phyloP scores from a whole-genome alignment of 23 red algal genomes.

The Gracilaria domingensis region DNA sequence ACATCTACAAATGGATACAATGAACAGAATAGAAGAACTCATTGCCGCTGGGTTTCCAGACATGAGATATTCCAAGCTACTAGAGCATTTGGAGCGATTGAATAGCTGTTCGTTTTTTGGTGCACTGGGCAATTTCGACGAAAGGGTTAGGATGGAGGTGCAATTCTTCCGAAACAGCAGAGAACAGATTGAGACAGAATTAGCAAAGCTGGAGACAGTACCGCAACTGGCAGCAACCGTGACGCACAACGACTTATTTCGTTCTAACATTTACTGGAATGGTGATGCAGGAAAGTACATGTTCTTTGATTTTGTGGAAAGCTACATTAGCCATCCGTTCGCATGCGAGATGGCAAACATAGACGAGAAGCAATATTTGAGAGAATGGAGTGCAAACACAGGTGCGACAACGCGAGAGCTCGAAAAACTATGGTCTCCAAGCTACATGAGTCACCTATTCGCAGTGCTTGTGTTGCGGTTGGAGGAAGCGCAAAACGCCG shows the following conservation, averaged over 20 bases:
- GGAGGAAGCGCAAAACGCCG: too few species aligned
- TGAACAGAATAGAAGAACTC: background rate
- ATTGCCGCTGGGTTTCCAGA: background rate
- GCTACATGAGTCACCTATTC: too few species aligned
- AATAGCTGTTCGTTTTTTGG: too few species aligned
- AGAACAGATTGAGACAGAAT: background rate
- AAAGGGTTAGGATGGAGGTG: background rate
- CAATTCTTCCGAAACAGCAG: background rate
- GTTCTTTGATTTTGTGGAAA: conserved; percentile 23
- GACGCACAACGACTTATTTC: conserved; percentile 10
- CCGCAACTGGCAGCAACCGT: background rate
- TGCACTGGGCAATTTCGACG: too few species aligned
- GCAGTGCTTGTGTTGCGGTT: too few species aligned
- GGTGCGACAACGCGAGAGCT: background rate
- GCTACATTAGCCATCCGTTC: conserved; percentile 27
- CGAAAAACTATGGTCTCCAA: too few species aligned
- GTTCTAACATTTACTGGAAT: conserved; percentile 16
- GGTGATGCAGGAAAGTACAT: background rate
- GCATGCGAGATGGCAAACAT: background rate
- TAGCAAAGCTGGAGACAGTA: background rate
- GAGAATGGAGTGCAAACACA: background rate
- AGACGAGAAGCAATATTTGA: background rate
- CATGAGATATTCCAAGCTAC: background rate
- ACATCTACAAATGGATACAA: background rate
- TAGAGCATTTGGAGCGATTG: background rate